These are phyloP conservation scores for Lotus japonicus DNA, from an alignment of 306 rosid genomes.

Conservation along the genomic window DNA sequence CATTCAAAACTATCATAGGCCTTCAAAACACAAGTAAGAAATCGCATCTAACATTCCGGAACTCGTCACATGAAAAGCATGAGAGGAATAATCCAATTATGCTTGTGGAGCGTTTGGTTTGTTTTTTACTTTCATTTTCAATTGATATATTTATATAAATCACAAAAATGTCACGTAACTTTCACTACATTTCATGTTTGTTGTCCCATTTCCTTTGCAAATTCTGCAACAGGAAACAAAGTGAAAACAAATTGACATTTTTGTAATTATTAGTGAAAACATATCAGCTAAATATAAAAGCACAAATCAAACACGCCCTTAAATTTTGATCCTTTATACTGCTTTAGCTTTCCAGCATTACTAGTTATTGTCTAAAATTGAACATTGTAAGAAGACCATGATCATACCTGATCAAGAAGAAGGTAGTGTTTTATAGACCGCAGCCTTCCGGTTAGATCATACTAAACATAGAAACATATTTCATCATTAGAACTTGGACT, in stretches of 20 bases:
- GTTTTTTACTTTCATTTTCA: too few relatives aligned
- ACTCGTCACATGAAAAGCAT: neutral
- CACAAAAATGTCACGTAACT: too few relatives aligned
- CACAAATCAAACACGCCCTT: neutral
- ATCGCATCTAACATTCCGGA: neutral
- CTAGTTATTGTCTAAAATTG: neutral
- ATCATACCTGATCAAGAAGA: constrained; percentile 93
- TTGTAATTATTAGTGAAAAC: neutral
- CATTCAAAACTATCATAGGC: neutral
- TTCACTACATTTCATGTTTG: too few relatives aligned
- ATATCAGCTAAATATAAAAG: neutral
- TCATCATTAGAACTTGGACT: constrained; percentile 23
- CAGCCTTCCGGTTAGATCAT: constrained; percentile 83
- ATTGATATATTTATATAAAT: too few relatives aligned
- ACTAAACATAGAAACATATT: constrained; percentile 40
- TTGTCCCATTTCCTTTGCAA: too few relatives aligned
- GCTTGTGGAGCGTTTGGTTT: neutral
- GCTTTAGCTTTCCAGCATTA: constrained; percentile 12
- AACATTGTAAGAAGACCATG: constrained; percentile 8
- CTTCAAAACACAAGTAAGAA: neutral
- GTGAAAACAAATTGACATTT: neutral
- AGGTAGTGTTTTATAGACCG: constrained; percentile 92
- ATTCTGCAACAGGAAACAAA: neutral
- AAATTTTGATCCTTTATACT: neutral
- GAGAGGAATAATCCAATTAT: neutral